Percentiles rank a stretch among this genome's conserved stretches.
Conservation (phyloP, 768 basidiomycete genomes). For the Amylocystis lapponica region DNA sequence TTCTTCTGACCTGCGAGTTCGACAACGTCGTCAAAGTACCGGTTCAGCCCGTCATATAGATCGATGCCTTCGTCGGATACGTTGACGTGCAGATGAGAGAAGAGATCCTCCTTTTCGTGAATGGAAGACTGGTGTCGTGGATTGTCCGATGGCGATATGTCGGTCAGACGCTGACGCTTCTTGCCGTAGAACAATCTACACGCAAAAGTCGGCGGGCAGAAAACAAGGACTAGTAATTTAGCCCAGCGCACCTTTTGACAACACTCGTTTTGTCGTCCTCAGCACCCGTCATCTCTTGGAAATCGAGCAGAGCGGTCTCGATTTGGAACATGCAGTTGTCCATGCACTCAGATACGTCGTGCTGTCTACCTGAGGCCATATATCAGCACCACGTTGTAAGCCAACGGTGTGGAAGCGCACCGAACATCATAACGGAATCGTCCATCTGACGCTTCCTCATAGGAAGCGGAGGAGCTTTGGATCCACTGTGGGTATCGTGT, state of each 20-base stretch:
- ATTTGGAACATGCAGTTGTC: conserved; percentile 99
- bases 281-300: conserved; percentile 41
- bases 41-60: conserved; percentile 88
- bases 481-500: conserved; percentile 9
- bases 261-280: conserved; percentile 64
- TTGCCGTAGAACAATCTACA: conserved; percentile 86
- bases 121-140: conserved; percentile 45
- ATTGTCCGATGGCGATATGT: conserved; percentile 28
- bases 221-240: not conserved
- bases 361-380: conserved; percentile 69
- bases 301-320: conserved; percentile 83
- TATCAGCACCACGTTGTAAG: conserved; percentile 5
- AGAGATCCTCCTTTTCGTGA: conserved; percentile 86
- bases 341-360: conserved; percentile 98
- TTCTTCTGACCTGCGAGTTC: conserved; percentile 86
- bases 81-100: conserved; percentile 91
- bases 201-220: not conserved
- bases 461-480: conserved; percentile 52
- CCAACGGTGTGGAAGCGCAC: conserved; percentile 34
- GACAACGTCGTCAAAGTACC: conserved; percentile 85
- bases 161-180: conserved; percentile 54
- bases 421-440: conserved; percentile 88
- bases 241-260: conserved; percentile 64
- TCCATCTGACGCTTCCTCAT: conserved; percentile 48
- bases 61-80: conserved; percentile 87